Conservation (phyloP, 2,329 filamentous ascomycete species). For the Aspergillus sp. region DNA sequence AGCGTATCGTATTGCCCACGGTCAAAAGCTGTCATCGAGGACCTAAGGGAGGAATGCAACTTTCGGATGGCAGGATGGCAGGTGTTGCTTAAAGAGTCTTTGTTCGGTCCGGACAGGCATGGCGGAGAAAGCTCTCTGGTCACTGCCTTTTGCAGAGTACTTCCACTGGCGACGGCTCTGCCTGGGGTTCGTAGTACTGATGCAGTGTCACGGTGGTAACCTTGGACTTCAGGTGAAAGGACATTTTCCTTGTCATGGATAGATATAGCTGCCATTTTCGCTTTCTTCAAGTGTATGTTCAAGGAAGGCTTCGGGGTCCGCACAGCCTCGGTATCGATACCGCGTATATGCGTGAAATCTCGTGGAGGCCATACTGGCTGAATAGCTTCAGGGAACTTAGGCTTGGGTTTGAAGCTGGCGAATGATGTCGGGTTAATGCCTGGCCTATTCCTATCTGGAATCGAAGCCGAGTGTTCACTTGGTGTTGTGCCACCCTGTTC, state of each 20-base stretch:
- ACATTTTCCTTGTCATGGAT: constrained; percentile 37
- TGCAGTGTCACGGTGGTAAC: neutral
- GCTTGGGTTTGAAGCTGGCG: constrained; percentile 20
- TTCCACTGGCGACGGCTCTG: constrained; percentile 31
- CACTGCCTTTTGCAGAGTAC: constrained; percentile 28
- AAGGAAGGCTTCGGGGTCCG: neutral
- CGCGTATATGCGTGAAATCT: constrained; percentile 52
- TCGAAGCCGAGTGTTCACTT: neutral
- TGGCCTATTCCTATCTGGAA: neutral
- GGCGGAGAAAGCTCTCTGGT: constrained; percentile 29
- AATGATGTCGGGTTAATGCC: constrained; percentile 6
- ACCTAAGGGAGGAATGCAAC: constrained; percentile 61
- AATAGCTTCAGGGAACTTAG: constrained; percentile 32
- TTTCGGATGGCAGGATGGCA: constrained; percentile 60
- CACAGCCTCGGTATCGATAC: constrained; percentile 19
- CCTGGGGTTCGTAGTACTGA: constrained; percentile 28
- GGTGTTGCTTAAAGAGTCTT: constrained; percentile 5
- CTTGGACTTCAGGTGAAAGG: constrained; percentile 15
- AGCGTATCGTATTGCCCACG: constrained; percentile 69
- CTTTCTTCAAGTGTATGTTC: constrained; percentile 35
- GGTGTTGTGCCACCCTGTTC: neutral
- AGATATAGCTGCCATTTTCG: constrained; percentile 32
- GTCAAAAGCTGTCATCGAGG: constrained; percentile 75
- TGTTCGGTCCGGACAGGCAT: constrained; percentile 2
- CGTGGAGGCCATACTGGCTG: constrained; percentile 41